These are phyloP conservation scores for Paracorniculantispora psalliotae DNA, from an alignment of 2,329 filamentous ascomycete genomes.

Conservation along the genomic window DNA sequence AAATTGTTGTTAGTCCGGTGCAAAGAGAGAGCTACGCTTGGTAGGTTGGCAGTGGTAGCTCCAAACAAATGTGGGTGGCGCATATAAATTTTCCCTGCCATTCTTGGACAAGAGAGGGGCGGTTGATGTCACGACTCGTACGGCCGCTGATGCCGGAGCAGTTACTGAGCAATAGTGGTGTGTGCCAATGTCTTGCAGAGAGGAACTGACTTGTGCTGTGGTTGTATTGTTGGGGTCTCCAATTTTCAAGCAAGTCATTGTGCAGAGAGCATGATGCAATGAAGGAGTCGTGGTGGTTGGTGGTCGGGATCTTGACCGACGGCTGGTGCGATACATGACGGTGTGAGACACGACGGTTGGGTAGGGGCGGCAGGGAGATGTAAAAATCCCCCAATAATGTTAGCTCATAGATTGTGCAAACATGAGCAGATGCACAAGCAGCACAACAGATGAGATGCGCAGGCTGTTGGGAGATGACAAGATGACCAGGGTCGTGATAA, in stretches of 20 bases:
- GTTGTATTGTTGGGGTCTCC: background rate
- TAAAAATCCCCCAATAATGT: no score
- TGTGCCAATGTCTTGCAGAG: background rate
- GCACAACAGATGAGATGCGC: no score
- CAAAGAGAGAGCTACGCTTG: no score
- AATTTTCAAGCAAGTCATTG: slow-evolving; percentile 3
- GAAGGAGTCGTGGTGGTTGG: background rate
- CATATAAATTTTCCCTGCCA: slow-evolving; percentile 1
- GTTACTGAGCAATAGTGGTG: background rate
- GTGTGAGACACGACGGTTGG: no score
- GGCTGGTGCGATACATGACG: no score
- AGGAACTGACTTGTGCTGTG: background rate
- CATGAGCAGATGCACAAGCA: no score
- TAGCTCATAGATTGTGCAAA: no score
- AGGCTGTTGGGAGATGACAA: no score
- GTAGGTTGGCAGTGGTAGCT: background rate
- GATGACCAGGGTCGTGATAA: no score
- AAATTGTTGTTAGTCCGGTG: no score
- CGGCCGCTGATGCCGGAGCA: background rate
- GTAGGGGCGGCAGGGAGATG: no score
- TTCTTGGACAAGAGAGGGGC: background rate
- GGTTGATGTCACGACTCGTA: slow-evolving; percentile 12
- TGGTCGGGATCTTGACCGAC: no score
- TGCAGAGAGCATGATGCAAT: background rate
- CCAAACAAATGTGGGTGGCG: slow-evolving; percentile 1